A percentile compares a stretch with the other conserved stretches of the same genome.
These are phyloP conservation scores for Cordyceps cicadae DNA, from an alignment of 2,329 filamentous ascomycete genomes.

Conservation along the genomic window DNA sequence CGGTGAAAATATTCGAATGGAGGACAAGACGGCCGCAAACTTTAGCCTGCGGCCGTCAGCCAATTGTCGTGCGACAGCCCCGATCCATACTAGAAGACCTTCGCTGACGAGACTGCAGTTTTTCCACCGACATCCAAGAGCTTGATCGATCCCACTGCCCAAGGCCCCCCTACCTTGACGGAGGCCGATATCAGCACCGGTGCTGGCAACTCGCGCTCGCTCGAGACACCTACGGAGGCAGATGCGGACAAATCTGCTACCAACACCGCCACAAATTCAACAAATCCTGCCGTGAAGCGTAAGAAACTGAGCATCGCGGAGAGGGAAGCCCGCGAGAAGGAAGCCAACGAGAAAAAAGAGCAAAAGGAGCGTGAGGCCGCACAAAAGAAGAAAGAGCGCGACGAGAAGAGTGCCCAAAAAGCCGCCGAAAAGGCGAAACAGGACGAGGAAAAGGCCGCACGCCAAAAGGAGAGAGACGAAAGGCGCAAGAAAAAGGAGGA, in stretches of 20 bases:
- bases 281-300: slow-evolving; percentile 28
- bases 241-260: slow-evolving; percentile 15
- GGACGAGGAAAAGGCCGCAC: slow-evolving; percentile 31
- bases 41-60: slow-evolving; percentile 15
- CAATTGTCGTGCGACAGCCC: slow-evolving; percentile 18
- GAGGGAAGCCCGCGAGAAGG: slow-evolving; percentile 30
- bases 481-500: slow-evolving; percentile 35
- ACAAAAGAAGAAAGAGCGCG: slow-evolving; percentile 25
- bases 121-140: slow-evolving; percentile 18
- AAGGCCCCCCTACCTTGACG: slow-evolving; percentile 28
- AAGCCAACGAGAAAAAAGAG: slow-evolving; percentile 27
- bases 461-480: slow-evolving; percentile 30
- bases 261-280: slow-evolving; percentile 14
- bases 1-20: slow-evolving; percentile 17
- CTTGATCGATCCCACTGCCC: slow-evolving; percentile 21
- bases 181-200: slow-evolving; percentile 36
- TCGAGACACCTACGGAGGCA: slow-evolving; percentile 24
- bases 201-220: slow-evolving; percentile 28
- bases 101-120: slow-evolving; percentile 17
- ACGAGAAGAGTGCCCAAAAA: slow-evolving; percentile 23
- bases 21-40: slow-evolving; percentile 15
- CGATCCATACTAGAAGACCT: too few relatives aligned
- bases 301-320: slow-evolving; percentile 36
- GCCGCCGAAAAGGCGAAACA: slow-evolving; percentile 30
- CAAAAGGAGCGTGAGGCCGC: slow-evolving; percentile 27